Evolutionary conservation across 1,284 basidiomycete species (phyloP).

Genomic region (Rhodofomes roseus): DNA sequence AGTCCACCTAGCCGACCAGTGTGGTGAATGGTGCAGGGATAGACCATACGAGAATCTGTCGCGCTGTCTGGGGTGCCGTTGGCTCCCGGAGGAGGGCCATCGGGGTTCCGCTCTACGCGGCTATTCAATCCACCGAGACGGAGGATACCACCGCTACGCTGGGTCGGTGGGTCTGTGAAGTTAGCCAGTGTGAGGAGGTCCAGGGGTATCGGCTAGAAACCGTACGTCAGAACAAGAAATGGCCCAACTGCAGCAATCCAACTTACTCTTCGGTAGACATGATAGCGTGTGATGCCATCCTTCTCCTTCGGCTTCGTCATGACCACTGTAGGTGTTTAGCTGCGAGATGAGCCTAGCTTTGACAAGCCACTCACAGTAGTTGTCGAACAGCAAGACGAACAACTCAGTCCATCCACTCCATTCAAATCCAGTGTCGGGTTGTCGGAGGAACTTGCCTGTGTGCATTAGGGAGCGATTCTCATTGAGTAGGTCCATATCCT

Average conservation of each 20-base stretch:
- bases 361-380: slow-evolving; percentile 64
- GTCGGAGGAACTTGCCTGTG: slow-evolving; percentile 76
- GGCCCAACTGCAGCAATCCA: background rate
- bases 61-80: slow-evolving; percentile 39
- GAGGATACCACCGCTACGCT: slow-evolving; percentile 59
- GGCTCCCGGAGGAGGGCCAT: slow-evolving; percentile 33
- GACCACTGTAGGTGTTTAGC: slow-evolving; percentile 55
- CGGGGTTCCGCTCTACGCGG: slow-evolving; percentile 34
- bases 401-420: slow-evolving; percentile 84
- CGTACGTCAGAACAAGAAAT: background rate
- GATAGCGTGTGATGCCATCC: slow-evolving; percentile 70
- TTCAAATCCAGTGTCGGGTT: slow-evolving; percentile 82
- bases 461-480: slow-evolving; percentile 82
- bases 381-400: slow-evolving; percentile 87
- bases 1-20: slow-evolving; percentile 80
- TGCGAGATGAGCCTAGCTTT: background rate
- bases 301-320: slow-evolving; percentile 81
- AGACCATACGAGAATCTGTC: slow-evolving; percentile 68
- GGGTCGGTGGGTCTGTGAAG: slow-evolving; percentile 73
- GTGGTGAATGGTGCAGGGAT: slow-evolving; percentile 82
- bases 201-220: slow-evolving; percentile 77
- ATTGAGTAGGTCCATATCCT: slow-evolving; percentile 87
- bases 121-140: slow-evolving; percentile 34
- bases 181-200: slow-evolving; percentile 80
- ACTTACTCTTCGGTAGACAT: slow-evolving; percentile 73